Base-by-base conservation (phyloP, 164 flowering plant genomes). In the Tetracentron sinense region DNA sequence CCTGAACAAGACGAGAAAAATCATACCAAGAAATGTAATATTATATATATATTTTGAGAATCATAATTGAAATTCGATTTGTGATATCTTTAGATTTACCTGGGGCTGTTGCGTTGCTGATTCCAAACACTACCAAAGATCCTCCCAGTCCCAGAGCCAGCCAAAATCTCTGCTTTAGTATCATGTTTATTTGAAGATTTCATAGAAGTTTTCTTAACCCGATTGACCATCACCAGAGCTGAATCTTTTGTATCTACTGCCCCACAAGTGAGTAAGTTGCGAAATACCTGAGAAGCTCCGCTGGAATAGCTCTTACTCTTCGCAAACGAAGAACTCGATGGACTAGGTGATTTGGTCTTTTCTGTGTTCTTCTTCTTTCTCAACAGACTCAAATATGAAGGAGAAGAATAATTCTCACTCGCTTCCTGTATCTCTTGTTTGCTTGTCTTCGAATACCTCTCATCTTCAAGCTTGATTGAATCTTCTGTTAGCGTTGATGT, bases 261-360 rank as follows among this genome's bases (percentile, higher is more conserved):
- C 6, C 87, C 81, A 52, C 94, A 85, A 16, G 54, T 66, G 0
- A 85, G 73, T 64, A 87, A 47, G 46, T 79, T 81, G 19, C 79
- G 72, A 14, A 85, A 56, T 62, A 80, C 44, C 21, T 54, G 50
- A 17, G 86, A 67, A 19, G 75, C 69, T 51, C 77, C 78, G 33
- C 58, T 67, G 23, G 81, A 68, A 28, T 65, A 46, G 67, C 79
- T 79, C 68, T 71, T 81, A 47, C 74, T 69, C 69, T 52, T 77
- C 20, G 47, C 20, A 33, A 57, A 65, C 15, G 49, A 0, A 17
- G 75, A 31, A 6, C 16, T 15, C 25, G 26, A 31, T 3, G 44
- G 1, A 4, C 1, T 38, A 38, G 60, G 3, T 0, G 22, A 21
- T 14, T 42, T 58, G 48, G 20, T 28, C n/a, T 61, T 62, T 10